phyloP scores from a whole-genome alignment of 1,139 yeast genomes.

The Saccharomyces hybrid region DNA sequence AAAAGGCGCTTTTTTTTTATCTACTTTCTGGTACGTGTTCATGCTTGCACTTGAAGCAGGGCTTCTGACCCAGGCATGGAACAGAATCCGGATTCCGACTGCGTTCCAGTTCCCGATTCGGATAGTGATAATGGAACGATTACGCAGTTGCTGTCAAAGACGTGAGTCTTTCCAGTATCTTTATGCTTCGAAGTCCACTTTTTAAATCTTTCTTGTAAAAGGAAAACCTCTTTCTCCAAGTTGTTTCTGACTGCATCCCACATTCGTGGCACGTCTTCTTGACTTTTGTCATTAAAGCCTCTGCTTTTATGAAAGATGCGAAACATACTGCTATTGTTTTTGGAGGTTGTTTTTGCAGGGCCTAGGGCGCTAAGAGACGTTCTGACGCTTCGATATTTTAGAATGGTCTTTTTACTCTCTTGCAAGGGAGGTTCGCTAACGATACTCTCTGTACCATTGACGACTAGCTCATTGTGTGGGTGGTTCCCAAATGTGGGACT shows the following conservation, averaged over 20 bases:
- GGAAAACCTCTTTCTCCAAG: slow-evolving; percentile 5
- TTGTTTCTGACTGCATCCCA: neutral
- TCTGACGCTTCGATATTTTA: neutral
- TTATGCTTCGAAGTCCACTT: neutral
- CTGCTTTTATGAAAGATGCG: neutral
- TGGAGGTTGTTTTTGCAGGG: neutral
- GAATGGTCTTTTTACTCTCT: neutral
- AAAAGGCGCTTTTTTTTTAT: neutral
- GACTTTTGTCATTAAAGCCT: neutral
- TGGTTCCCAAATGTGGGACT: neutral
- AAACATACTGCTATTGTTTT: neutral
- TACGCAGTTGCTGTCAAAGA: neutral
- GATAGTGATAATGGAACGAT: neutral
- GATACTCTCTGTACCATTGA: neutral
- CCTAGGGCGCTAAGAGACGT: neutral
- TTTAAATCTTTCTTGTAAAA: slow-evolving; percentile 4
- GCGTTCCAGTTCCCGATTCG: neutral
- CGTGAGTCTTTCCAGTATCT: neutral
- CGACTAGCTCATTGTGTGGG: neutral
- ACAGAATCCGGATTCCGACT: neutral
- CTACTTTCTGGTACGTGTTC: neutral
- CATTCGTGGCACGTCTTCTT: neutral
- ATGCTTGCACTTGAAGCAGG: neutral
- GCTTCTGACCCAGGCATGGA: neutral
- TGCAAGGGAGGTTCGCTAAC: neutral